Evolutionary conservation across 768 basidiomycete genomes (phyloP), one percentile per base, ranked within the genome.

Genomic region (Pleurotus pulmonarius): DNA sequence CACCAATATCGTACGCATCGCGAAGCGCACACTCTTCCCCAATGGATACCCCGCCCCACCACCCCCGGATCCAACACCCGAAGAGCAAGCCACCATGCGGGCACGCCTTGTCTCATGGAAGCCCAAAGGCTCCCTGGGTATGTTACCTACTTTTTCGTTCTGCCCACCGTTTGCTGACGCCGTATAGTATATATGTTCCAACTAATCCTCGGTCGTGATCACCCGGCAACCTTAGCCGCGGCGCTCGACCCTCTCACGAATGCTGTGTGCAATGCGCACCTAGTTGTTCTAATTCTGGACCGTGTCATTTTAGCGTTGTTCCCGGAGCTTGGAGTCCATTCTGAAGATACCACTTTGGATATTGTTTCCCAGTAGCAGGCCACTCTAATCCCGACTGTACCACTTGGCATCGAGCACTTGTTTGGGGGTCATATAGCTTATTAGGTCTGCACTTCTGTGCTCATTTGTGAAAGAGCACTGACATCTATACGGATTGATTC

Each of bases 11-110:
- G 73, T 85, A 38, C 79, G 82, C 38, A 65, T 78, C 4, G 71
- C 84, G 12, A 92, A 90, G 63, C 78, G 78, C 7, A 80, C 87
- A 6, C 76, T 98, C 24, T 98, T 96, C 66, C 95, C 96, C 3
- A 85, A 86, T 59, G 95, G 96, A 12, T 92, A 92, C 70, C 94
- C 93, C 1, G 90, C 81, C 0, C 83, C 86, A 0, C 69, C 85
- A 0, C 84, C 88, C 1, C 73, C 80, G 1, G 90, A 92, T 44
- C 95, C 94, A 15, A 84, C 87, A 0, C 73, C 74, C 1, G 90
- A 90, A 60, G 93, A 95, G 68, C 88, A 92, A 61, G 72, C 74
- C 1, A 77, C 73, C 34, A 73, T 92, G 48, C 79, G 82, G 26
- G 73, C 75, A 11, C 68, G 66, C 24, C 68, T 81, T 25, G 58